Conservation (phyloP, 768 basidiomycete species). For the Mycena venus region DNA sequence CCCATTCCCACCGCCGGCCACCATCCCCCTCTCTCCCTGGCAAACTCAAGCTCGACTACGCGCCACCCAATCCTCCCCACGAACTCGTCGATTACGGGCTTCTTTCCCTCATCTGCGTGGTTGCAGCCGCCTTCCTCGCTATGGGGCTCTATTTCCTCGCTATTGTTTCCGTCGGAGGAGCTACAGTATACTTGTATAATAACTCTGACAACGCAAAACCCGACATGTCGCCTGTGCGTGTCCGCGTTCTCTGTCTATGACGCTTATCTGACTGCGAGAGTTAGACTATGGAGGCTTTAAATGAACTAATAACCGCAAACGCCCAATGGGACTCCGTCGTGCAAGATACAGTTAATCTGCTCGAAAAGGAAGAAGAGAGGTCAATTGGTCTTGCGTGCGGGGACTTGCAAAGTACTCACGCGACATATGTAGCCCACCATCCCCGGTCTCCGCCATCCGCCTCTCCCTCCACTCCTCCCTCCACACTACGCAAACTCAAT, state of each 20-base stretch:
- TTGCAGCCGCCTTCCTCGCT: constrained; percentile 56
- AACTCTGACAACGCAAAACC: constrained; percentile 47
- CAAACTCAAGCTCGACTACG: constrained; percentile 47
- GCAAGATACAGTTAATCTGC: constrained; percentile 72
- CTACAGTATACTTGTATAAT: constrained; percentile 55
- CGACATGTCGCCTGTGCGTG: constrained; percentile 70
- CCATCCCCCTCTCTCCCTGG: constrained; percentile 61
- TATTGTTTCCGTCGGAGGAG: constrained; percentile 53
- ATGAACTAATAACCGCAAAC: constrained; percentile 77
- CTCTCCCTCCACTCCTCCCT: constrained; percentile 81
- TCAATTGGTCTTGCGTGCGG: constrained; percentile 43
- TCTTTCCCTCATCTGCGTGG: constrained; percentile 53
- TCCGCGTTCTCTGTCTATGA: constrained; percentile 13
- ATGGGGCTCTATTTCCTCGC: constrained; percentile 58
- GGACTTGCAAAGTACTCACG: constrained; percentile 22
- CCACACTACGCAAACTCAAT: constrained; percentile 82
- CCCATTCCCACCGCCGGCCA: constrained; percentile 49
- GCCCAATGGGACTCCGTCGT: constrained; percentile 82
- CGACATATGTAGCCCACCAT: constrained; percentile 55
- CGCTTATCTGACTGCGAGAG: constrained; percentile 16
- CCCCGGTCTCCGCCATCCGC: constrained; percentile 71
- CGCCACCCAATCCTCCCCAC: constrained; percentile 39
- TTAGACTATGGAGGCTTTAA: constrained; percentile 77
- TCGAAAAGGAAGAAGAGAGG: constrained; percentile 82
- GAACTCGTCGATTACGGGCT: constrained; percentile 56